Evolutionary conservation across 345 rosid species (phyloP).

Genomic region (Diplotaxis tenuifolia): DNA sequence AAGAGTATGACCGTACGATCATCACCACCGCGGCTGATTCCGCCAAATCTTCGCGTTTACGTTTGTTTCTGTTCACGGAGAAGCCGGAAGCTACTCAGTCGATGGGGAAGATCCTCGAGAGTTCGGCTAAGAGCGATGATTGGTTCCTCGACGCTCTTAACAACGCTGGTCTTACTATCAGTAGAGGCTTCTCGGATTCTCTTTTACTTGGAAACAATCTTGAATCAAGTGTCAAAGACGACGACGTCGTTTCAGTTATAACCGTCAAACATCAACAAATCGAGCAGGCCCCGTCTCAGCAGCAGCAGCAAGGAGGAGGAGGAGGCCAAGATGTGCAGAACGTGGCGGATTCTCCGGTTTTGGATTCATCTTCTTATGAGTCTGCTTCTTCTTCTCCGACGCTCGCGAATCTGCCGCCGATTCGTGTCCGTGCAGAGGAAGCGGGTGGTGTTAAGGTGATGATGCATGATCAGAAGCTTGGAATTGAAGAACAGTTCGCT

Average conservation of each 20-base stretch:
- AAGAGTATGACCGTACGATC: constrained; percentile 82
- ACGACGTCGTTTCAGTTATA: constrained; percentile 45
- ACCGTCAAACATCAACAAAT: constrained; percentile 43
- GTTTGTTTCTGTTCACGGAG: constrained; percentile 72
- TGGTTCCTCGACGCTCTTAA: constrained; percentile 90
- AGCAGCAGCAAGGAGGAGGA: constrained; percentile 46
- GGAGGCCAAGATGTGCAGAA: constrained; percentile 70
- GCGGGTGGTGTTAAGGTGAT: constrained; percentile 33
- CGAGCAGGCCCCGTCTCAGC: constrained; percentile 14
- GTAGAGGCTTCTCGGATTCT: constrained; percentile 76
- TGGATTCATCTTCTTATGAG: constrained; percentile 89
- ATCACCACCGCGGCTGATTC: constrained; percentile 38
- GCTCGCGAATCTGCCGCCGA: constrained; percentile 77
- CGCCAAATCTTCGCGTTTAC: constrained; percentile 56
- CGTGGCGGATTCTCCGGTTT: constrained; percentile 90
- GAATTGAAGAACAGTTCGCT: constrained; percentile 84
- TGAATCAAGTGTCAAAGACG: constrained; percentile 39
- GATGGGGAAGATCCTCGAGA: constrained; percentile 66
- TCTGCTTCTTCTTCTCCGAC: constrained; percentile 90
- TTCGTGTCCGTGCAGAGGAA: constrained; percentile 76
- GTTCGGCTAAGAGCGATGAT: constrained; percentile 66
- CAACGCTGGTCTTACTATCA: constrained; percentile 53
- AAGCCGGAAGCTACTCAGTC: constrained; percentile 83
- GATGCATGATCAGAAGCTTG: constrained; percentile 55
- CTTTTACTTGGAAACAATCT: constrained; percentile 47